These are phyloP conservation scores for Exophiala phaeomuriformis DNA, from an alignment of 2,329 filamentous ascomycete genomes.

Conservation along the genomic window DNA sequence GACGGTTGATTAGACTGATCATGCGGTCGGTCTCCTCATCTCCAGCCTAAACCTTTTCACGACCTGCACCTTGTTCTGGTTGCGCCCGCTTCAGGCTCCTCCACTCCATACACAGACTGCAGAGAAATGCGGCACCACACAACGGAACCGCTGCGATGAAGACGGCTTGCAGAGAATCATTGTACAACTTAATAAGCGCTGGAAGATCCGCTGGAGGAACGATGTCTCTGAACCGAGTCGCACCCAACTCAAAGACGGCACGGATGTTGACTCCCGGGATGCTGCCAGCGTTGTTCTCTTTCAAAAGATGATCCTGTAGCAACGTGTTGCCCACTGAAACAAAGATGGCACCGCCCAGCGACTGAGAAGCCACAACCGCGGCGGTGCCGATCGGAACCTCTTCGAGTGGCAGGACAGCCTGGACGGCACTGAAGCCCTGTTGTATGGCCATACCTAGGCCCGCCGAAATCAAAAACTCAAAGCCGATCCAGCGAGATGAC, in stretches of 20 bases:
- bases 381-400: slow-evolving; percentile 24
- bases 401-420: slow-evolving; percentile 18
- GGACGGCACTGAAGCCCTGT: slow-evolving; percentile 21
- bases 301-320: slow-evolving; percentile 20
- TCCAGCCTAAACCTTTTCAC: not conserved
- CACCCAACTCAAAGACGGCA: slow-evolving; percentile 16
- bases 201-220: slow-evolving; percentile 12
- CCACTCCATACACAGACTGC: slow-evolving; percentile 9
- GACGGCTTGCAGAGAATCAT: slow-evolving; percentile 14
- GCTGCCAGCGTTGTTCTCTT: not conserved
- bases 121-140: slow-evolving; percentile 17
- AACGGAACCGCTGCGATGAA: slow-evolving; percentile 19
- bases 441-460: slow-evolving; percentile 28
- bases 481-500: slow-evolving; percentile 28
- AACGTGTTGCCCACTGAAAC: slow-evolving; percentile 25
- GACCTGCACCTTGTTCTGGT: not conserved
- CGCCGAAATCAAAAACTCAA: slow-evolving; percentile 26
- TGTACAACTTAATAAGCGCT: slow-evolving; percentile 19
- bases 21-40: too few relatives aligned
- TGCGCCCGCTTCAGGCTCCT: not conserved
- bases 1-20: too few relatives aligned
- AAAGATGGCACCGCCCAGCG: slow-evolving; percentile 25
- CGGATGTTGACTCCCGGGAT: slow-evolving; percentile 17
- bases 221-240: slow-evolving; percentile 16
- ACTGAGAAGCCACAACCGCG: slow-evolving; percentile 21